Percentiles rank a stretch among this genome's conserved stretches.
Evolutionary conservation across 1,284 basidiomycete genomes (phyloP).

Genomic region (Ustilago shanxiensis): DNA sequence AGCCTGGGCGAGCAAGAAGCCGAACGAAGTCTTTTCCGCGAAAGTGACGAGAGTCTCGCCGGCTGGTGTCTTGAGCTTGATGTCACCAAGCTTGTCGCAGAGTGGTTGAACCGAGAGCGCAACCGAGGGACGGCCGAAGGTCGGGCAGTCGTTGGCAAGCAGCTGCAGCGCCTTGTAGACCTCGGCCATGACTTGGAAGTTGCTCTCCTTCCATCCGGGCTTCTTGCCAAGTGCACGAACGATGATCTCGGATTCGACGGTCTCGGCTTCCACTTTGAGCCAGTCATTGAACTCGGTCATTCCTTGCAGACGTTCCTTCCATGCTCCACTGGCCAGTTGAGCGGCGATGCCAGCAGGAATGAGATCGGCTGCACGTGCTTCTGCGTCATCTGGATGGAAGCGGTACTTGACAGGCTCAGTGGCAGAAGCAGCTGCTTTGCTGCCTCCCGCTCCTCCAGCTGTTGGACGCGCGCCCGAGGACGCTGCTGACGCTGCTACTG

Average conservation of each 20-base stretch:
- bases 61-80: conserved; percentile 97
- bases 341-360: conserved; percentile 81
- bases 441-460: conserved; percentile 72
- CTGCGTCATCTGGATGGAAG: conserved; percentile 92
- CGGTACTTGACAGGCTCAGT: conserved; percentile 88
- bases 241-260: conserved; percentile 87
- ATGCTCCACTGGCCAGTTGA: conserved; percentile 85
- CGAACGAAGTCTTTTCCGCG: conserved; percentile 91
- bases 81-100: conserved; percentile 93
- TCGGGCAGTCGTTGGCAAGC: conserved; percentile 82
- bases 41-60: conserved; percentile 85
- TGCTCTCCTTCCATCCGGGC: conserved; percentile 95
- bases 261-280: conserved; percentile 79
- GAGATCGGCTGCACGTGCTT: conserved; percentile 80
- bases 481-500: conserved; percentile 72
- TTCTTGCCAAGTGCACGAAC: conserved; percentile 92
- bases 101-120: conserved; percentile 87
- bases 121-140: conserved; percentile 86
- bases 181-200: conserved; percentile 80
- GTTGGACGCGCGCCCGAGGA: conserved; percentile 68
- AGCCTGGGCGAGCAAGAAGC: conserved; percentile 90
- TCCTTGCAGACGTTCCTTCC: conserved; percentile 91
- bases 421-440: conserved; percentile 74
- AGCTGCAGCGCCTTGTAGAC: conserved; percentile 71
- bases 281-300: conserved; percentile 87